Evolutionary conservation across 1,284 basidiomycete genomes (phyloP), one percentile per base, ranked within the genome.

Genomic region (Trichosporon asahii): DNA sequence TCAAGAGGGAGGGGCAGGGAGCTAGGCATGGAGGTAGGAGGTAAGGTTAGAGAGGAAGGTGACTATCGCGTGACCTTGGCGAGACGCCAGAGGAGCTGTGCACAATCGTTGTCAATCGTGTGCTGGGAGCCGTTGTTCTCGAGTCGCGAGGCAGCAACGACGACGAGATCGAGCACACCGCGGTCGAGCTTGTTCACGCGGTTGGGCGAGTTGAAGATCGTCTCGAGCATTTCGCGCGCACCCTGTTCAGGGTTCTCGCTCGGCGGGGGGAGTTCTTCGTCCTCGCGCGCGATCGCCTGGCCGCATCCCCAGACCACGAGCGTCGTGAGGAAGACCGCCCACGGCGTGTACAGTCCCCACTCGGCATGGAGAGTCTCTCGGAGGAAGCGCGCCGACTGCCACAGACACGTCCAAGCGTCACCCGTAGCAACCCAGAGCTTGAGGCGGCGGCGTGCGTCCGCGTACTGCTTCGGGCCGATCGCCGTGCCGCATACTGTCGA

Each of bases 381-480:
- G 5, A 82, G 75, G 68, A 77, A 82, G 37, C 78, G 68, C 15
- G 78, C 74, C n/a, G 72, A 77, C 69, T 80, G 79, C 80, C 79
- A 80, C 2, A 82, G 71, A 64, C 80, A 82, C 8, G 77, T 80
- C 76, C 79, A 80, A 11, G 80, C 77, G 69, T 82, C 78, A 7
- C 76, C 75, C 2, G 77, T 78, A 31, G 78, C 77, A 33, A 69
- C 74, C 80, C 80, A 82, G 2, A 80, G 66, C 15, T 73, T 69
- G 18, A 80, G 66, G 29, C 79, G 75, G 9, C 78, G 74, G 64
- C 73, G 74, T 12, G 76, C 75, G 68, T 81, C 80, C 2, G 75
- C 68, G 46, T 76, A 77, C 70, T 80, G 78, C 23, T 75, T 70
- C 1, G 76, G 74, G 0, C 77, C 76, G 63, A 80, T 74, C 70